Evolutionary conservation across 352 stramenopile species (phyloP).

Genomic region (Pythium phragmitis): DNA sequence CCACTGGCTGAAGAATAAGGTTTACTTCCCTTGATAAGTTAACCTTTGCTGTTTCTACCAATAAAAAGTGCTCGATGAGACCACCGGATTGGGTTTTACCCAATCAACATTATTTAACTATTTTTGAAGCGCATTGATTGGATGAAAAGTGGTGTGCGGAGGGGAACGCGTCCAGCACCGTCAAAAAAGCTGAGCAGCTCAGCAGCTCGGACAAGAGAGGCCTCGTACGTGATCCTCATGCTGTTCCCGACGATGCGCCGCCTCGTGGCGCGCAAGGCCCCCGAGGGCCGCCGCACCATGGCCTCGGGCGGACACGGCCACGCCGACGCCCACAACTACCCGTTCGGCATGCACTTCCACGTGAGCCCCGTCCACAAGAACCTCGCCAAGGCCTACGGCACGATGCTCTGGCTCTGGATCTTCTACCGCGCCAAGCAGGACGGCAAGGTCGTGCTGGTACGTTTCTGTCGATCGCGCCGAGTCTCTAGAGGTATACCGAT

Average conservation of each 20-base stretch:
- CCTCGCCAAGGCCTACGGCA: slow-evolving; percentile 82
- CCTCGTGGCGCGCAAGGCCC: slow-evolving; percentile 32
- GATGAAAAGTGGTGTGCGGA: slow-evolving; percentile 15
- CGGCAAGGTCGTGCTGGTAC: slow-evolving; percentile 72
- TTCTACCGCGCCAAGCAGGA: slow-evolving; percentile 90
- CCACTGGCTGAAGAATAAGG: background rate
- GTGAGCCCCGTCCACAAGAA: slow-evolving; percentile 88
- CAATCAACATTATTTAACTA: slow-evolving; percentile 13
- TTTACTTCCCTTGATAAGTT: slow-evolving; percentile 1
- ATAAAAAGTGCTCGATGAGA: slow-evolving; percentile 5
- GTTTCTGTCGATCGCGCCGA: slow-evolving; percentile 7
- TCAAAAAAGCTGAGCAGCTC: slow-evolving; percentile 16
- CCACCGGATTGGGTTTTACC: slow-evolving; percentile 14
- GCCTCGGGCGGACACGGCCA: slow-evolving; percentile 41
- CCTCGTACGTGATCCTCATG: slow-evolving; percentile 7
- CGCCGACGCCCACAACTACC: slow-evolving; percentile 57
- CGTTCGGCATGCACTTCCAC: slow-evolving; percentile 88
- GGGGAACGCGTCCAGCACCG: slow-evolving; percentile 27
- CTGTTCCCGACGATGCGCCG: slow-evolving; percentile 52
- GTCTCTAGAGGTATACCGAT: background rate
- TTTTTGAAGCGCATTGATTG: slow-evolving; percentile 12
- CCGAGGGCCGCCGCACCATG: slow-evolving; percentile 51
- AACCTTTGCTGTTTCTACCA: slow-evolving; percentile 8
- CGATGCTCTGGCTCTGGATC: slow-evolving; percentile 90
- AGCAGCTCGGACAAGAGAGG: background rate